Conservation (phyloP, 2,329 filamentous ascomycete genomes). For the Pseudocercospora pini-densiflorae region DNA sequence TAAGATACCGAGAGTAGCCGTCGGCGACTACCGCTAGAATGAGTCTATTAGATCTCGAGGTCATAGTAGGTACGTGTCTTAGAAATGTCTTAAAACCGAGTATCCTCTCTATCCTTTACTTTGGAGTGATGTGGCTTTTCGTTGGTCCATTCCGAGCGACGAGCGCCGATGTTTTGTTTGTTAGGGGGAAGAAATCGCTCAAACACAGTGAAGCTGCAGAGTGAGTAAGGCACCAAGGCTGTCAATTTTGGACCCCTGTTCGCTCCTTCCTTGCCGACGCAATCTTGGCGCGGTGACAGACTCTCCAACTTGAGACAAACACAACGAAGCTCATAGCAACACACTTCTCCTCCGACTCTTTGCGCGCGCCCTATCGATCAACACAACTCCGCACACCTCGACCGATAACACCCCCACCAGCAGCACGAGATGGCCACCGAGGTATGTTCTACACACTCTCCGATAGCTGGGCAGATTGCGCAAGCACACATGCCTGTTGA, state of each 20-base stretch:
- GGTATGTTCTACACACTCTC: constrained; percentile 55
- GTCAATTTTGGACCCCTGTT: neutral
- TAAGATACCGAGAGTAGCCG: no score
- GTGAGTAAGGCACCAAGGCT: neutral
- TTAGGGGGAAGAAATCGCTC: neutral
- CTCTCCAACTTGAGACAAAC: constrained; percentile 10
- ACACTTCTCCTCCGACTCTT: neutral
- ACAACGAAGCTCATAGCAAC: constrained; percentile 10
- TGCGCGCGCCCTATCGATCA: neutral
- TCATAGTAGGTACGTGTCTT: no score
- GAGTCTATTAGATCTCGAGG: no score
- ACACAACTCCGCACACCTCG: constrained; percentile 5
- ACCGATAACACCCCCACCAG: neutral
- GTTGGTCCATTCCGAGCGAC: neutral
- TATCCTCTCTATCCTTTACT: no score
- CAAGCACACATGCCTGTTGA: constrained; percentile 35
- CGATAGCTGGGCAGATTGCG: constrained; percentile 38
- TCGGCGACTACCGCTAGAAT: no score
- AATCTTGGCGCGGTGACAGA: constrained; percentile 4
- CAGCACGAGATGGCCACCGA: constrained; percentile 60
- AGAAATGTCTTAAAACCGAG: no score
- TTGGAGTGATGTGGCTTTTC: neutral
- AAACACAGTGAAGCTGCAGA: neutral
- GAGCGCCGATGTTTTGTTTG: neutral
- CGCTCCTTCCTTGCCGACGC: neutral